Conservation (phyloP, 805 yeast species). For the Nakazawaea ambrosiae region DNA sequence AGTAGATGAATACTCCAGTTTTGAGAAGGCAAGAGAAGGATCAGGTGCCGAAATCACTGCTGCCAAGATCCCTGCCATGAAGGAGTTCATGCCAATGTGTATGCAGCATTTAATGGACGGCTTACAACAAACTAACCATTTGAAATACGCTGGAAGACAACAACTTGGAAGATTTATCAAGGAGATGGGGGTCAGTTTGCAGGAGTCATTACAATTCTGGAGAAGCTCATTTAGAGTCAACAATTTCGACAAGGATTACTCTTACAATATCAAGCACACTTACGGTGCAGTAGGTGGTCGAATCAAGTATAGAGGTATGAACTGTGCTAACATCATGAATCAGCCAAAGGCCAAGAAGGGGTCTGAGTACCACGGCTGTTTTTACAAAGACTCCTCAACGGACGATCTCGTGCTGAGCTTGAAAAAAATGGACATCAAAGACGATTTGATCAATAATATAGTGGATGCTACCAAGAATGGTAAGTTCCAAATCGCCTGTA, state of each 20-base stretch:
- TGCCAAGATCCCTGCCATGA: constrained; percentile 46
- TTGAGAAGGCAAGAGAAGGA: constrained; percentile 13
- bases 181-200: constrained; percentile 82
- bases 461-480: constrained; percentile 60
- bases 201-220: constrained; percentile 89
- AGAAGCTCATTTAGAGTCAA: constrained; percentile 65
- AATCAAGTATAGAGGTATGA: constrained; percentile 79
- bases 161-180: constrained; percentile 81
- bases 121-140: constrained; percentile 57
- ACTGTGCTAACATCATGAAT: constrained; percentile 68
- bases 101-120: constrained; percentile 59
- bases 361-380: constrained; percentile 86
- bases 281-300: constrained; percentile 92
- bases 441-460: constrained; percentile 50
- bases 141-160: constrained; percentile 77
- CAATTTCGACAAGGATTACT: constrained; percentile 80
- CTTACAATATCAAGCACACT: constrained; percentile 79
- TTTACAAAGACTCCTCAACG: constrained; percentile 69
- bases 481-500: constrained; percentile 81
- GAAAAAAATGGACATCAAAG: constrained; percentile 56
- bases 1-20: constrained; percentile 31
- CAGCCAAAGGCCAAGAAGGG: constrained; percentile 60
- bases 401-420: constrained; percentile 56
- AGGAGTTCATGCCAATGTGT: constrained; percentile 77
- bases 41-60: constrained; percentile 50